Evolutionary conservation across 352 stramenopile species (phyloP).

Genomic region (Phytopythium cucurbitacearum): DNA sequence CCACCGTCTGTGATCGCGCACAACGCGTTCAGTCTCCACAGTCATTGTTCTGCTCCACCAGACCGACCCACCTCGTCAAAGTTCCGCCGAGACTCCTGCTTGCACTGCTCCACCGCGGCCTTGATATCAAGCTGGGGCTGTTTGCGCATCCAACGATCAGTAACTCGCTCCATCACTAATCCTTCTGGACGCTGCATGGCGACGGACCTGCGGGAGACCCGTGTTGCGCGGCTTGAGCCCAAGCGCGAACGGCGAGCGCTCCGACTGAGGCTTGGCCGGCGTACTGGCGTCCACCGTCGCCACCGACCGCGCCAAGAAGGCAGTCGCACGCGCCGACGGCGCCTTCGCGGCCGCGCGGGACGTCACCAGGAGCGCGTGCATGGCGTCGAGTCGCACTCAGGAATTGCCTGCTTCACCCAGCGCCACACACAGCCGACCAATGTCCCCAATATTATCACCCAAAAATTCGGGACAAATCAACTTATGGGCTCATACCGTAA

Average conservation of each 20-base stretch:
- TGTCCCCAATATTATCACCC: not conserved
- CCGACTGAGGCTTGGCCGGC: conserved; percentile 6
- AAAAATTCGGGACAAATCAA: not conserved
- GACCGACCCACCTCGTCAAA: conserved; percentile 71
- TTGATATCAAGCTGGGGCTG: conserved; percentile 60
- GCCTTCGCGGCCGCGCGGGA: conserved; percentile 17
- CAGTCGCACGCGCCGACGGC: conserved; percentile 25
- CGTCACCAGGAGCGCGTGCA: conserved; percentile 41
- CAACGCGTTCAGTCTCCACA: conserved; percentile 1
- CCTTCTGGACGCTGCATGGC: conserved; percentile 1
- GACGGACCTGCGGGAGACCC: conserved; percentile 42
- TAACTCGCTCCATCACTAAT: conserved; percentile 3
- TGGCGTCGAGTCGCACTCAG: conserved; percentile 5
- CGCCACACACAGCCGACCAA: not conserved
- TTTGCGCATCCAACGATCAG: not conserved
- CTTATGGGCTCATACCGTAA: not conserved
- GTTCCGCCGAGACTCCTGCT: conserved; percentile 60
- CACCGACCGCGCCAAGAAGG: conserved; percentile 36
- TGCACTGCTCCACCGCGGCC: conserved; percentile 50
- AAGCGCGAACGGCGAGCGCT: conserved; percentile 62
- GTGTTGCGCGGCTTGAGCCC: conserved; percentile 56
- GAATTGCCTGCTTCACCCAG: too few relatives aligned
- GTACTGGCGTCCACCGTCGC: conserved; percentile 27
- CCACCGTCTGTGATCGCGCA: conserved; percentile 50
- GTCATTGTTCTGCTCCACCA: not conserved